These are phyloP conservation scores for Globisporangium polare DNA, from an alignment of 352 stramenopile genomes.

Conservation along the genomic window DNA sequence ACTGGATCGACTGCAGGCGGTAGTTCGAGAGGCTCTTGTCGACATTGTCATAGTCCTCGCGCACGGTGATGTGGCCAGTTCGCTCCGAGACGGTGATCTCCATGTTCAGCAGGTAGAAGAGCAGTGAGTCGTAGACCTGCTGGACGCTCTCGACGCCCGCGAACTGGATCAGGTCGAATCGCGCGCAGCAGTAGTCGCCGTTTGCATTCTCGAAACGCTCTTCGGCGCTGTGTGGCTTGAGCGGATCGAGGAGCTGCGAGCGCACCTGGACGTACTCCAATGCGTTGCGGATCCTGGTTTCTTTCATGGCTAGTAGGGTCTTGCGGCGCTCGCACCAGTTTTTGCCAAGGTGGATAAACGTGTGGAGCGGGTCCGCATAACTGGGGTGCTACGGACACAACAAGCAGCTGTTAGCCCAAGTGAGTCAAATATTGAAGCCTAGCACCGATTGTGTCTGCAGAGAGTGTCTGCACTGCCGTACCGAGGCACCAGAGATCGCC, in stretches of 20 bases:
- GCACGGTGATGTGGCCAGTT: neutral
- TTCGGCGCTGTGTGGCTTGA: slow-evolving; percentile 15
- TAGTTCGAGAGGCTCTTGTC: neutral
- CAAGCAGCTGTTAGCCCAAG: no score
- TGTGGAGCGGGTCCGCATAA: no score
- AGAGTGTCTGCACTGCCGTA: no score
- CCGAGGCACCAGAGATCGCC: slow-evolving; percentile 21
- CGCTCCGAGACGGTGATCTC: slow-evolving; percentile 3
- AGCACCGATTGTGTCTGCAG: no score
- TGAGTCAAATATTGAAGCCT: no score
- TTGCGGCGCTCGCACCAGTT: slow-evolving; percentile 22
- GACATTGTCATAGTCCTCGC: neutral
- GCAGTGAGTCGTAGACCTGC: neutral
- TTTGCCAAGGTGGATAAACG: slow-evolving; percentile 22
- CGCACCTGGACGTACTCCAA: slow-evolving; percentile 29
- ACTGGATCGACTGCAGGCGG: neutral
- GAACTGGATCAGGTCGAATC: neutral
- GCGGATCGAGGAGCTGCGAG: slow-evolving; percentile 27
- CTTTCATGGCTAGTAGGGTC: slow-evolving; percentile 28
- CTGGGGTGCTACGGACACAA: no score
- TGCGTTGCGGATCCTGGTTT: slow-evolving; percentile 26
- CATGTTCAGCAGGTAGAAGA: slow-evolving; percentile 1
- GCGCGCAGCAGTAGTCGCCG: neutral
- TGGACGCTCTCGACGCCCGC: neutral
- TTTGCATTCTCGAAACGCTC: neutral